Percentiles rank a stretch among this genome's conserved stretches.
Conservation (phyloP, 2,329 filamentous ascomycete species). For the Didymellaceae sp. region DNA sequence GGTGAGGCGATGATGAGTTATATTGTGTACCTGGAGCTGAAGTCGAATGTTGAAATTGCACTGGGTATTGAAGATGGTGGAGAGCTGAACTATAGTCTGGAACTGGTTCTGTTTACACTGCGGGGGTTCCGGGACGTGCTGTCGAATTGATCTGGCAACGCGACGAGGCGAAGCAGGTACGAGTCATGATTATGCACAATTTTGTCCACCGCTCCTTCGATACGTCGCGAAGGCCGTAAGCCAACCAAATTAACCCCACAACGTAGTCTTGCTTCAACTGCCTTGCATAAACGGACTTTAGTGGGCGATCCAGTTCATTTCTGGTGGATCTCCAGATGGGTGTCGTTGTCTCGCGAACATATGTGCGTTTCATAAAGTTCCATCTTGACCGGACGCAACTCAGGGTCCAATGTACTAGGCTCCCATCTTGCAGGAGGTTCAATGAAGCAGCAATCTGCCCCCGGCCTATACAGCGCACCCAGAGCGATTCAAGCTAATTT, state of each 20-base stretch:
- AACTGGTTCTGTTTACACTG: slow-evolving; percentile 18
- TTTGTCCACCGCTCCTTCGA: slow-evolving; percentile 8
- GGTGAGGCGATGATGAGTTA: slow-evolving; percentile 3
- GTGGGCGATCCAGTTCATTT: slow-evolving; percentile 18
- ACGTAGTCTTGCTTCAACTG: slow-evolving; percentile 9
- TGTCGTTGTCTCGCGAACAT: slow-evolving; percentile 12
- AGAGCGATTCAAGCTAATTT: not conserved
- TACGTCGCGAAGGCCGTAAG: slow-evolving; percentile 1
- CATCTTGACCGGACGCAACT: slow-evolving; percentile 14
- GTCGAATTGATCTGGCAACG: slow-evolving; percentile 10
- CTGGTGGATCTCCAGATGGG: slow-evolving; percentile 6
- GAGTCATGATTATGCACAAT: slow-evolving; percentile 10
- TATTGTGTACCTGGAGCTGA: not conserved
- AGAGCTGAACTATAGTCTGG: slow-evolving; percentile 18
- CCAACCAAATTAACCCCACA: slow-evolving; percentile 7
- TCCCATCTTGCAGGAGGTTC: not conserved
- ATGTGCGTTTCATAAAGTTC: slow-evolving; percentile 16
- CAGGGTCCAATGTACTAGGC: slow-evolving; percentile 10
- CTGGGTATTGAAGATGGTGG: slow-evolving; percentile 5
- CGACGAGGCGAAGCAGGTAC: slow-evolving; percentile 3
- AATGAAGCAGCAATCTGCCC: not conserved
- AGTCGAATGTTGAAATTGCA: not conserved
- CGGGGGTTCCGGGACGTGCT: slow-evolving; percentile 2
- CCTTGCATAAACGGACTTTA: slow-evolving; percentile 13
- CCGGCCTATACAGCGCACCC: not conserved